phyloP scores from a whole-genome alignment of 345 rosid species.

The Eucalyptus cloeziana region DNA sequence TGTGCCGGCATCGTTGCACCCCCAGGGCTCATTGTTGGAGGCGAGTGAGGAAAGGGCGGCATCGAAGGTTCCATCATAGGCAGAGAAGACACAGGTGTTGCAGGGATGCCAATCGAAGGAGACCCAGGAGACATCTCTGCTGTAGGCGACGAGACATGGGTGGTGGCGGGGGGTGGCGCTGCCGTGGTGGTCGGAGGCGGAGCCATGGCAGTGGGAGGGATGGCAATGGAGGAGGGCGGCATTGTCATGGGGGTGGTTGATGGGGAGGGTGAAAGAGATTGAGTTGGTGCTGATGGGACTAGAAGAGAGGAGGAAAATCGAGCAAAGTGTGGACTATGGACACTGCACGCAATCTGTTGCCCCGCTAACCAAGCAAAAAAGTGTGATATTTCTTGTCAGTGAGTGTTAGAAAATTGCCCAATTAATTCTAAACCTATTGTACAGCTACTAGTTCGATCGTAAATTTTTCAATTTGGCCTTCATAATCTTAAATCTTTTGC shows the following conservation, averaged over 20 bases:
- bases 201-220: neutral
- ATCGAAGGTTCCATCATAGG: neutral
- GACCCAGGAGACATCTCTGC: neutral
- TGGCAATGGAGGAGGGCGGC: neutral
- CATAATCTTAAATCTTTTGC: neutral
- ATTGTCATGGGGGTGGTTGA: neutral
- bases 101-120: too few relatives aligned
- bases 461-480: neutral
- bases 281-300: neutral
- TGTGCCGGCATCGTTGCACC: neutral
- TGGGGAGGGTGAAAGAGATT: neutral
- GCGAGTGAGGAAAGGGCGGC: neutral
- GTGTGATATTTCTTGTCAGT: neutral
- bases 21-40: neutral
- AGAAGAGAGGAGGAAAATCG: neutral
- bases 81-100: neutral
- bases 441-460: neutral
- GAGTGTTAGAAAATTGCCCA: neutral
- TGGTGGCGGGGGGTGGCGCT: neutral
- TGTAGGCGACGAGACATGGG: neutral
- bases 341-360: neutral
- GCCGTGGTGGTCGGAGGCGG: neutral
- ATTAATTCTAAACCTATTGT: neutral
- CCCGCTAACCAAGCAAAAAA: neutral
- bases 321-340: neutral